Conservation (phyloP, 208 protist species). For the Porcisia deanei region DNA sequence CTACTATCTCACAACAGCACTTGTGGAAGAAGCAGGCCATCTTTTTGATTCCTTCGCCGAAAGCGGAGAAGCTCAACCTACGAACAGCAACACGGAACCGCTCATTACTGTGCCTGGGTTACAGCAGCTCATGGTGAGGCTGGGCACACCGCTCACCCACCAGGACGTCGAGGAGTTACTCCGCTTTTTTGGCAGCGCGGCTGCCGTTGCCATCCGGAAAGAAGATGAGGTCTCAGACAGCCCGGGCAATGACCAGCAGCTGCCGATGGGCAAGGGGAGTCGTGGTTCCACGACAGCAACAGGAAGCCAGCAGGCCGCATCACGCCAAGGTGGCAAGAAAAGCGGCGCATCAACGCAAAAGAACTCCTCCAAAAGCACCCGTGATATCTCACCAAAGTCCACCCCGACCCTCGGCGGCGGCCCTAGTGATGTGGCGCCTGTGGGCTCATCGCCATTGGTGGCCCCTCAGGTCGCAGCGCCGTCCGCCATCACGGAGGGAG, state of each 20-base stretch:
- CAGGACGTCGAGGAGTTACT: conserved; percentile 64
- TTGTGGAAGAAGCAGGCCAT: conserved; percentile 36
- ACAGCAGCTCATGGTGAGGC: conserved; percentile 47
- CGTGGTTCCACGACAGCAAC: background rate
- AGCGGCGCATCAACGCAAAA: background rate
- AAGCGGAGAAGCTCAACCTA: background rate
- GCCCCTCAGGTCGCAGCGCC: background rate
- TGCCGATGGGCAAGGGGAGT: background rate
- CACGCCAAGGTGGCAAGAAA: background rate
- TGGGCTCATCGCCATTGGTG: background rate
- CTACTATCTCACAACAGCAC: conserved; percentile 37
- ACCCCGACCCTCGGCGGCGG: too few species aligned
- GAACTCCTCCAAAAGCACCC: background rate
- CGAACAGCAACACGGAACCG: conserved; percentile 11
- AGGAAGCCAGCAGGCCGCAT: background rate
- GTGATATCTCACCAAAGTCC: background rate
- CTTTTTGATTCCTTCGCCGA: conserved; percentile 39
- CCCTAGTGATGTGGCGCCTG: background rate
- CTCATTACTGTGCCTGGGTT: conserved; percentile 40
- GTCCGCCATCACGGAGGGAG: conserved; percentile 6
- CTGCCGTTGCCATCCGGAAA: background rate
- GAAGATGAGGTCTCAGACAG: background rate
- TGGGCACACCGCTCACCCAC: conserved; percentile 41
- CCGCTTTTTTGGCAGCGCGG: conserved; percentile 17
- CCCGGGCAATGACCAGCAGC: background rate